Evolutionary conservation across 805 yeast genomes (phyloP).

Genomic region (Gaillardinia entomophila): DNA sequence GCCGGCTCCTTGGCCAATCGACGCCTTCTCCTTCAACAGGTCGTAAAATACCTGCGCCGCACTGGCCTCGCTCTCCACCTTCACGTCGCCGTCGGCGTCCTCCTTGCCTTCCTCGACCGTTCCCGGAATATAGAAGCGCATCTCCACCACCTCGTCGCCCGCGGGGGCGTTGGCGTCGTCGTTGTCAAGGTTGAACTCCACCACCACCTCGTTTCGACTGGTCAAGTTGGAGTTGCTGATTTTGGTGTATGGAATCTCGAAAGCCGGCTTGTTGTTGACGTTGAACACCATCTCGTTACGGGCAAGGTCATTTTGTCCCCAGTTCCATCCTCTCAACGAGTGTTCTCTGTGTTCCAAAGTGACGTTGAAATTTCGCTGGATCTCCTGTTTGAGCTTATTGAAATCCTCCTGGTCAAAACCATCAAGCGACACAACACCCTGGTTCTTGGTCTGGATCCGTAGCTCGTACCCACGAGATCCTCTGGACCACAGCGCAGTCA

Average conservation of each 20-base stretch:
- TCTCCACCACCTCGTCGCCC: slow-evolving; percentile 94
- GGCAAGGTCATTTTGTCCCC: slow-evolving; percentile 94
- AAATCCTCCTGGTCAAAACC: slow-evolving; percentile 89
- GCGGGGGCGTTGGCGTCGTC: slow-evolving; percentile 48
- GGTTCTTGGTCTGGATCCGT: slow-evolving; percentile 81
- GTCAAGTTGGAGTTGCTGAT: slow-evolving; percentile 84
- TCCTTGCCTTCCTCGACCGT: slow-evolving; percentile 47
- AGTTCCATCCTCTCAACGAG: slow-evolving; percentile 96
- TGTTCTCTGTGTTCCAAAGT: slow-evolving; percentile 83
- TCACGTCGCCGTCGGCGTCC: slow-evolving; percentile 19
- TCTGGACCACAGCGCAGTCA: slow-evolving; percentile 83
- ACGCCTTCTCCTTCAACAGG: slow-evolving; percentile 86
- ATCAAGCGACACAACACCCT: slow-evolving; percentile 81
- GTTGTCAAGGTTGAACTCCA: slow-evolving; percentile 67
- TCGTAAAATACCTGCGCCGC: slow-evolving; percentile 88
- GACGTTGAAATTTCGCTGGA: slow-evolving; percentile 68
- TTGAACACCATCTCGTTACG: slow-evolving; percentile 85
- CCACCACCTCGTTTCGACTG: slow-evolving; percentile 88
- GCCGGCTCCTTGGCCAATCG: slow-evolving; percentile 90
- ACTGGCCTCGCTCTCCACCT: slow-evolving; percentile 44
- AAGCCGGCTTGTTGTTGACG: slow-evolving; percentile 81
- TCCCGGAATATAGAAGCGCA: slow-evolving; percentile 94
- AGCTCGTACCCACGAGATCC: slow-evolving; percentile 90
- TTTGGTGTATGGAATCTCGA: slow-evolving; percentile 80
- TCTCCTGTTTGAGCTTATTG: slow-evolving; percentile 71